phyloP scores from a whole-genome alignment of 441 rosid species.

The Erodium texanum region DNA sequence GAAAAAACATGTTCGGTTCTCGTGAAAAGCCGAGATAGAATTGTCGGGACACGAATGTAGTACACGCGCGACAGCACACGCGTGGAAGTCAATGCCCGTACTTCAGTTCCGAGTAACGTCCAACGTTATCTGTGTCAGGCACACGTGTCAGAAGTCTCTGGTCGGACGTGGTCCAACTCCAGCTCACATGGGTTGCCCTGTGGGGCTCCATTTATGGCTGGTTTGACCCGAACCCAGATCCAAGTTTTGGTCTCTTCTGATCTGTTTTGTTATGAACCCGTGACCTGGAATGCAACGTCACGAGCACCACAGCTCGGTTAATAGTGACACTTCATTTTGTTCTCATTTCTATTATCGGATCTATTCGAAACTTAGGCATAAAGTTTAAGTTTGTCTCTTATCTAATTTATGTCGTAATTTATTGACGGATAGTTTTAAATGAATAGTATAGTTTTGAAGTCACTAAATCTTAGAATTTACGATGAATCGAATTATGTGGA shows the following conservation, averaged over 20 bases:
- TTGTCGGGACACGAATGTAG: neutral
- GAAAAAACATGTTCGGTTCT: neutral
- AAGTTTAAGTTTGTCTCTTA: too few species aligned
- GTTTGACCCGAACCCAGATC: neutral
- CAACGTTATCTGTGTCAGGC: too few species aligned
- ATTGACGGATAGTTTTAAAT: too few species aligned
- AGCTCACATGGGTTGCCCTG: neutral
- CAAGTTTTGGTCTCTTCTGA: neutral
- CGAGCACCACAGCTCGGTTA: too few species aligned
- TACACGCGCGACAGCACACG: neutral
- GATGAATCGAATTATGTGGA: too few species aligned
- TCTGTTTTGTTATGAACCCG: neutral
- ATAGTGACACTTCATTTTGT: too few species aligned
- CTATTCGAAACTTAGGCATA: too few species aligned
- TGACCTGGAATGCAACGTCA: neutral
- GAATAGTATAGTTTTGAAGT: too few species aligned
- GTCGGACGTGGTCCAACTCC: neutral
- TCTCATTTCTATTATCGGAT: too few species aligned
- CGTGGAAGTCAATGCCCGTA: neutral
- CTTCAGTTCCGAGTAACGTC: neutral
- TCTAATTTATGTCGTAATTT: too few species aligned
- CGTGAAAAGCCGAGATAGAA: neutral
- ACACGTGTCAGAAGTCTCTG: neutral
- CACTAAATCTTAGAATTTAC: too few species aligned
- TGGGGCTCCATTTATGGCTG: too few species aligned